Evolutionary conservation across 192 early-diverging fungal genomes (phyloP).

Genomic region (Backusella psychrophila): DNA sequence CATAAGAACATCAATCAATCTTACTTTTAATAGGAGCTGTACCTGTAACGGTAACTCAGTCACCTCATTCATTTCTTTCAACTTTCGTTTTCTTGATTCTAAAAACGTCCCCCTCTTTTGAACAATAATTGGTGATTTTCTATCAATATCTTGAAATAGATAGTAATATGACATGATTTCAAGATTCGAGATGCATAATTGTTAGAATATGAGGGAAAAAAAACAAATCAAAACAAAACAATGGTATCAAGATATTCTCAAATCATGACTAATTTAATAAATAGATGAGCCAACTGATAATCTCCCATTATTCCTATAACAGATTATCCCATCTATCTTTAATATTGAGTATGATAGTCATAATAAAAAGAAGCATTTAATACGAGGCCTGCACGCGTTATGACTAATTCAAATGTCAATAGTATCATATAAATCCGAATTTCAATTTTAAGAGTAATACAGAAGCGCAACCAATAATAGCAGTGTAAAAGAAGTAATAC

Average conservation of each 20-base stretch:
- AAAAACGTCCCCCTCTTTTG: no score
- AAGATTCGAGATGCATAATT: neutral
- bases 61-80: no score
- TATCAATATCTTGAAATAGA: no score
- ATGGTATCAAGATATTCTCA: neutral
- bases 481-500: neutral
- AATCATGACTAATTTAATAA: neutral
- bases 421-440: no score
- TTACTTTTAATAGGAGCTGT: no score
- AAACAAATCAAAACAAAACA: neutral
- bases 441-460: neutral
- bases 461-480: neutral
- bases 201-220: neutral
- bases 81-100: no score
- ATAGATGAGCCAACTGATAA: neutral
- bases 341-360: neutral
- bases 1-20: no score
- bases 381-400: neutral
- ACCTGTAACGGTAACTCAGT: no score
- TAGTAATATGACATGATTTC: neutral
- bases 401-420: neutral
- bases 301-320: neutral
- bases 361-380: neutral
- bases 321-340: neutral
- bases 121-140: no score